phyloP scores from a whole-genome alignment of 2,329 filamentous ascomycete species.

The Stemphylium lycopersici region DNA sequence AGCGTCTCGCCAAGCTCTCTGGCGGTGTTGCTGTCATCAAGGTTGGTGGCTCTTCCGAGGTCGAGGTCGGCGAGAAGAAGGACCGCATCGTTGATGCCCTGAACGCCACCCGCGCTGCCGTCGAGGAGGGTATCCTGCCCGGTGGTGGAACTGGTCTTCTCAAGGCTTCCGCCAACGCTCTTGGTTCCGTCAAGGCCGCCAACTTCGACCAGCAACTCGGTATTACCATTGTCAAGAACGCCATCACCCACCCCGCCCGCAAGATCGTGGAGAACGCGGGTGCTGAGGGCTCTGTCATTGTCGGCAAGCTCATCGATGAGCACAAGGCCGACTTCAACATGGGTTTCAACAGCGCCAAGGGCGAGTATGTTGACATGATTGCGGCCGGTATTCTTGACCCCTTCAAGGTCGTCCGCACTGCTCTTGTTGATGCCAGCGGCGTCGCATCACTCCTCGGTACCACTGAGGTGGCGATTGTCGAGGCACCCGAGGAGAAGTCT shows the following conservation, averaged over 20 bases:
- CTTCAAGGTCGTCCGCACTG: slow-evolving; percentile 98
- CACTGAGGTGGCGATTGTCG: slow-evolving; percentile 96
- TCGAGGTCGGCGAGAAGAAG: slow-evolving; percentile 99
- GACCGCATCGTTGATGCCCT: slow-evolving; percentile 98
- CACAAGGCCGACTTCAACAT: slow-evolving; percentile 93
- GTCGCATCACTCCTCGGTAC: slow-evolving; percentile 97
- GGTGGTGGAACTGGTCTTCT: slow-evolving; percentile 97
- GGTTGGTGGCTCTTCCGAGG: slow-evolving; percentile 95
- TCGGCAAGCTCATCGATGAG: slow-evolving; percentile 98
- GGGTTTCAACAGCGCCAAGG: slow-evolving; percentile 95
- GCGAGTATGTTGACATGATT: slow-evolving; percentile 99
- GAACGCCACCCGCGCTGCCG: slow-evolving; percentile 96
- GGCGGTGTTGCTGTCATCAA: slow-evolving; percentile 99
- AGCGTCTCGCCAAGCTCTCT: slow-evolving; percentile 98
- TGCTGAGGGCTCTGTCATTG: slow-evolving; percentile 91
- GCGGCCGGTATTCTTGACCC: slow-evolving; percentile 94
- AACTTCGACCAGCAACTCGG: slow-evolving; percentile 99
- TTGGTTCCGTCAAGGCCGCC: slow-evolving; percentile 79
- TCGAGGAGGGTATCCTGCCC: slow-evolving; percentile 98
- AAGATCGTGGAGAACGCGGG: slow-evolving; percentile 98
- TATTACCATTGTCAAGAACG: slow-evolving; percentile 96
- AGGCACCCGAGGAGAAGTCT: slow-evolving; percentile 91
- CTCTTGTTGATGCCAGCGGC: slow-evolving; percentile 90
- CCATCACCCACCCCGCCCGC: slow-evolving; percentile 92
- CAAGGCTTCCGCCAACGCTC: slow-evolving; percentile 92